Evolutionary conservation across 2,329 filamentous ascomycete genomes (phyloP), one percentile per base, ranked within the genome.

Genomic region (Pestalotiopsis sp.): DNA sequence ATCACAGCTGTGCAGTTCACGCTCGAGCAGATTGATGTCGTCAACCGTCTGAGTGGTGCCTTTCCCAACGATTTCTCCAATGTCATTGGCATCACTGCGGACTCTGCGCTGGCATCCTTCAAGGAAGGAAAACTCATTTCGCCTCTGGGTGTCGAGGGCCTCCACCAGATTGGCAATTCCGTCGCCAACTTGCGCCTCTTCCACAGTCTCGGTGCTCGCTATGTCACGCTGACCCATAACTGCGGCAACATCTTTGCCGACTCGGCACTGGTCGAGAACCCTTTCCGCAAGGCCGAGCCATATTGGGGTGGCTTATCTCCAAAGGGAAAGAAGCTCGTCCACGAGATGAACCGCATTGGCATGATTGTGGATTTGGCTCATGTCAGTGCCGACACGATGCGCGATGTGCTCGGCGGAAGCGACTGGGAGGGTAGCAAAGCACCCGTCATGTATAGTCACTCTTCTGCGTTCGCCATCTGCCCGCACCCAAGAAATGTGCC

Each of bases 361-460:
- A 94, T 98, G 91, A 90, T 98, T n/a, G 92, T 98, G 56, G 95
- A 98, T 77, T 85, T 98, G 45, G 87, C 92, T 6, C 95, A 98
- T 79, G 84, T 84, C 4, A 89, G 92, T 74, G 87, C 89, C 68
- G 92, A 95, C 69, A 97, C 95, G 0, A 96, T 97, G 93, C 83
- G 90, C 6, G 93, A 97, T 74, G 93, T 95, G 0, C 87, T 98
- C 0, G 89, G 89, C 4, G 91, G 86, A 14, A 83, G 85, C 23
- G 83, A 81, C 58, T 95, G 92, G 92, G 78, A 82, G 4, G 93
- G 93, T 6, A 95, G 92, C 76, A 83, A 86, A 68, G 94, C 95
- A 0, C 95, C 95, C 0, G 87, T 96, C 4, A 96, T 98, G 69
- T 98, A 93, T 84, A 94, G 91, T 69, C 95, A 98, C 78, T 96